These are phyloP conservation scores for Arthrobotrys iridis DNA, from an alignment of 2,329 filamentous ascomycete species.

Conservation along the genomic window DNA sequence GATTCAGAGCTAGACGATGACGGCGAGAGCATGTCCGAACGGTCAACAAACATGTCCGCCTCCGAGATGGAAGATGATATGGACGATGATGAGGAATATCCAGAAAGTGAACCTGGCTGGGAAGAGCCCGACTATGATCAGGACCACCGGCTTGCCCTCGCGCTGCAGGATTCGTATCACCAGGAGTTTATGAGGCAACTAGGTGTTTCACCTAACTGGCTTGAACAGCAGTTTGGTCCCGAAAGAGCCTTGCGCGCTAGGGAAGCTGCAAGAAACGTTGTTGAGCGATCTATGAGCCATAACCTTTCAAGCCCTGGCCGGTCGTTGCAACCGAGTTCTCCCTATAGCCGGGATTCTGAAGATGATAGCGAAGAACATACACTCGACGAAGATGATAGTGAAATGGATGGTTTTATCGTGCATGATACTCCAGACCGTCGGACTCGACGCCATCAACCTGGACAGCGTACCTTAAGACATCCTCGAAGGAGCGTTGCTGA, in stretches of 20 bases:
- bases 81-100: constrained; percentile 54
- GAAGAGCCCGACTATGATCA: constrained; percentile 45
- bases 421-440: constrained; percentile 57
- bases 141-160: constrained; percentile 40
- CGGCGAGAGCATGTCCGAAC: constrained; percentile 22
- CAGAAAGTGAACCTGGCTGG: constrained; percentile 30
- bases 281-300: constrained; percentile 28
- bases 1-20: constrained; percentile 45
- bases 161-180: constrained; percentile 52
- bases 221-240: constrained; percentile 44
- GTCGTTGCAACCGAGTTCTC: constrained; percentile 39
- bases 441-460: constrained; percentile 24
- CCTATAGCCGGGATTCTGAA: constrained; percentile 50
- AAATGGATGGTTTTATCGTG: constrained; percentile 57
- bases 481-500: constrained; percentile 40
- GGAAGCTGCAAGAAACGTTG: constrained; percentile 15
- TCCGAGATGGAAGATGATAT: constrained; percentile 33
- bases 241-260: constrained; percentile 43
- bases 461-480: constrained; percentile 36
- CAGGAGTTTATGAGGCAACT: constrained; percentile 49
- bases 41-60: constrained; percentile 32
- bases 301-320: constrained; percentile 31
- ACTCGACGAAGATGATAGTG: constrained; percentile 46
- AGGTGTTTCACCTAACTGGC: constrained; percentile 36
- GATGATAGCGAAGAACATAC: constrained; percentile 56